Evolutionary conservation across 495 filamentous ascomycete species (phyloP), one percentile per base, ranked within the genome.

Genomic region (Neurospora sp.): DNA sequence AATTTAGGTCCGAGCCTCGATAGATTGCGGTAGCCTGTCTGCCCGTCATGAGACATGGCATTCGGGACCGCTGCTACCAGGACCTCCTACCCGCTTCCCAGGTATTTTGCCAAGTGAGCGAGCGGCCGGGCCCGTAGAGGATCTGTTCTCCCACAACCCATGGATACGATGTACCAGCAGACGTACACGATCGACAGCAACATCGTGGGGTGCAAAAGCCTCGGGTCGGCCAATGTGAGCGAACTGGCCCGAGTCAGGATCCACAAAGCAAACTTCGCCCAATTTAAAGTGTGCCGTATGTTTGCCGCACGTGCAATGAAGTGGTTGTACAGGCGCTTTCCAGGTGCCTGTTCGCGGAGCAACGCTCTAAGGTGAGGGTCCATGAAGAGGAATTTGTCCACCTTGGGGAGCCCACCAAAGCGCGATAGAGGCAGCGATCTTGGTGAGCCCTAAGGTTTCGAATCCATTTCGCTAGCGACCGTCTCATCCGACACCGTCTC

Each of bases 201-300:
- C 76, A 79, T 79, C 80, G 79, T 82, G 79, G 79, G 76, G 79
- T 77, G 78, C 74, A 75, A 77, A 75, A 59, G 69, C 37, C 71
- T 73, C 69, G 10, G 72, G 35, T 59, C 72, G 75, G 73, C 79
- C 79, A 82, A 79, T 80, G 78, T 82, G 76, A 75, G 71, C 73
- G 71, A 74, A 71, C 74, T 77, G 75, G 74, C 74, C 69, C 61
- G 47, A 68, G 39, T 44, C 35, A 65, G 77, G 77, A 72, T 76
- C 79, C 79, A 78, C 80, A 73, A 70, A 71, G 75, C 70, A 74
- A 70, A 74, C 74, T 77, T 75, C 75, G 76, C 71, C 75, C 73
- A 75, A 77, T 80, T 81, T 76, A 74, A 74, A 72, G 73, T 75
- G 78, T 69, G 73, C 77, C 74, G 70, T 71, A 68, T 72, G 74